A percentile compares a stretch with the other conserved stretches of the same genome.
Conservation (phyloP, 2,329 filamentous ascomycete species). For the Clonostachys rosea region DNA sequence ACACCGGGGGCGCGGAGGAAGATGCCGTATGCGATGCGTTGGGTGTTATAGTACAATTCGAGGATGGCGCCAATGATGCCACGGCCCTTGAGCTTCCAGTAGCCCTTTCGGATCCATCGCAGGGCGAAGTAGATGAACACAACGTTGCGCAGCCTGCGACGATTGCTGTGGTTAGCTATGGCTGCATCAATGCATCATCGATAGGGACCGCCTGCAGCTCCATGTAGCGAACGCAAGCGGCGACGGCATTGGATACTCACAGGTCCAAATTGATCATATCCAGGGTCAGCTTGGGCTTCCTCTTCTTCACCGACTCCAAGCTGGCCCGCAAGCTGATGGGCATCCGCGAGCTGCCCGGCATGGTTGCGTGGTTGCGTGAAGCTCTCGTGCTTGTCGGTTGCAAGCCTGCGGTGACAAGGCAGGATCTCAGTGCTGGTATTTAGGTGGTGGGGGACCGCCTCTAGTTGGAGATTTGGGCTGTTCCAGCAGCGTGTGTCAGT, state of each 20-base stretch:
- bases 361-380: constrained; percentile 21
- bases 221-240: too few relatives aligned
- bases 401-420: not conserved
- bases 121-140: constrained; percentile 86
- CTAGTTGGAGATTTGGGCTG: too few relatives aligned
- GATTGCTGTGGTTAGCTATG: not conserved
- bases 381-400: not conserved
- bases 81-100: constrained; percentile 84
- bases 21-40: constrained; percentile 73
- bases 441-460: too few relatives aligned
- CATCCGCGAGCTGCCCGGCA: constrained; percentile 66
- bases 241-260: constrained; percentile 39
- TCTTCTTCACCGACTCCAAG: constrained; percentile 56
- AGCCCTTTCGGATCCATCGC: constrained; percentile 73
- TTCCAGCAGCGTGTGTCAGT: too few relatives aligned
- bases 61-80: constrained; percentile 75
- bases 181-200: not conserved
- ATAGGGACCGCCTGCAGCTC: too few relatives aligned
- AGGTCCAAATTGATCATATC: constrained; percentile 63
- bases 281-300: constrained; percentile 44
- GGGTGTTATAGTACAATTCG: constrained; percentile 68
- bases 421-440: too few relatives aligned
- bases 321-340: constrained; percentile 67
- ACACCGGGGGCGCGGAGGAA: constrained; percentile 87
- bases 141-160: constrained; percentile 72